Evolutionary conservation across 192 early-diverging fungal species (phyloP).

Genomic region (Podila epicladia): DNA sequence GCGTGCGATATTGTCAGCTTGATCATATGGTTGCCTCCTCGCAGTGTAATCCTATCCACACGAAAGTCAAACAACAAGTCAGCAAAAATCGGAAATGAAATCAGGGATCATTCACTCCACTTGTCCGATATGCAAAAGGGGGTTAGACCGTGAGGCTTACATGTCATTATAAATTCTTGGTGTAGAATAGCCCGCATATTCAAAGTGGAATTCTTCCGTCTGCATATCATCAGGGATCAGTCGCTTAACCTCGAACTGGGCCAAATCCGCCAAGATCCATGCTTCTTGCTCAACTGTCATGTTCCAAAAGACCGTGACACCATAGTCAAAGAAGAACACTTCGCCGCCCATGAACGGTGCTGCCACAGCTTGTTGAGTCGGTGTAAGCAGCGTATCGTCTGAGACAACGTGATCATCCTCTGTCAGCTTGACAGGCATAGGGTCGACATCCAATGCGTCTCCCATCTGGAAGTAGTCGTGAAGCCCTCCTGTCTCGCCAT

Average conservation of each 20-base stretch:
- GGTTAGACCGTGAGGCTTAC: constrained; percentile 19
- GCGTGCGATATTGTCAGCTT: constrained; percentile 68
- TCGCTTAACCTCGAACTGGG: constrained; percentile 48
- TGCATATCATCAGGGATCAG: constrained; percentile 66
- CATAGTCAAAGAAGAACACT: constrained; percentile 69
- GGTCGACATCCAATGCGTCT: background rate
- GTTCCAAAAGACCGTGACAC: constrained; percentile 70
- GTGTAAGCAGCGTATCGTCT: constrained; percentile 9
- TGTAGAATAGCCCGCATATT: constrained; percentile 72
- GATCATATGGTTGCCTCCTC: constrained; percentile 68
- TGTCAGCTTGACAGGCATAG: constrained; percentile 1
- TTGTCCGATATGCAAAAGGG: background rate
- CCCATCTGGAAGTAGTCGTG: constrained; percentile 28
- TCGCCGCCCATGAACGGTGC: constrained; percentile 60
- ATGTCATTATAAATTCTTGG: constrained; percentile 89
- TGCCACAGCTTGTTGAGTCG: constrained; percentile 1
- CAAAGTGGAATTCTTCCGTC: constrained; percentile 83
- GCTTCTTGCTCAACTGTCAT: constrained; percentile 61
- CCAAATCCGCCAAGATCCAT: constrained; percentile 59
- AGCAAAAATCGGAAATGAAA: background rate
- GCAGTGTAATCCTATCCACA: constrained; percentile 69
- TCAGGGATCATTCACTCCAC: background rate
- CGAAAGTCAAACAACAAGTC: background rate
- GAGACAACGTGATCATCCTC: background rate
- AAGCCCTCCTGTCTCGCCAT: constrained; percentile 5